phyloP scores from a whole-genome alignment of 768 basidiomycete species.

The Suillus clintonianus region DNA sequence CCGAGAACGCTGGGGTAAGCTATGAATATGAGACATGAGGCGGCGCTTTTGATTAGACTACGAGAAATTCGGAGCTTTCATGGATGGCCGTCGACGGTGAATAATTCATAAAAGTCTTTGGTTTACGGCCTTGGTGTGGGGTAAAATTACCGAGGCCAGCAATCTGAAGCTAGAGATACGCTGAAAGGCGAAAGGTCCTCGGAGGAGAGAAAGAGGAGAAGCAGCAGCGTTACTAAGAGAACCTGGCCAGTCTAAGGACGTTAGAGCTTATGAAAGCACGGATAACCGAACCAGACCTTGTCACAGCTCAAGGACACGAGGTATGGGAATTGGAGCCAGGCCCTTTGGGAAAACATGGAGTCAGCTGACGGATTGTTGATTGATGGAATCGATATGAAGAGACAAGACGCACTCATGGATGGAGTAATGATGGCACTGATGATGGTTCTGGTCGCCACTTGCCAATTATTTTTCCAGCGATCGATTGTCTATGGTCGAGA shows the following conservation, averaged over 20 bases:
- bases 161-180: background rate
- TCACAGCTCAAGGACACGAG: background rate
- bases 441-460: background rate
- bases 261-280: background rate
- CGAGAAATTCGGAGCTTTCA: background rate
- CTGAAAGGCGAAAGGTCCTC: background rate
- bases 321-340: background rate
- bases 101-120: background rate
- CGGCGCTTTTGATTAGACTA: background rate
- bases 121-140: slow-evolving; percentile 1
- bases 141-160: background rate
- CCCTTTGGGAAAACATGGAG: background rate
- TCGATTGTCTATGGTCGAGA: slow-evolving; percentile 1
- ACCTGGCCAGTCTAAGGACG: background rate
- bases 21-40: slow-evolving; percentile 1
- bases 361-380: background rate
- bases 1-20: background rate
- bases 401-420: background rate
- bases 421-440: background rate
- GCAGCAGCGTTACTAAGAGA: background rate
- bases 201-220: background rate
- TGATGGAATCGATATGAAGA: background rate
- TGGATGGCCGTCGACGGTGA: background rate
- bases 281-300: background rate
- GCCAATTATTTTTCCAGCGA: background rate